Conservation (phyloP, 2,329 filamentous ascomycete species). For the Phialophora macrospora region DNA sequence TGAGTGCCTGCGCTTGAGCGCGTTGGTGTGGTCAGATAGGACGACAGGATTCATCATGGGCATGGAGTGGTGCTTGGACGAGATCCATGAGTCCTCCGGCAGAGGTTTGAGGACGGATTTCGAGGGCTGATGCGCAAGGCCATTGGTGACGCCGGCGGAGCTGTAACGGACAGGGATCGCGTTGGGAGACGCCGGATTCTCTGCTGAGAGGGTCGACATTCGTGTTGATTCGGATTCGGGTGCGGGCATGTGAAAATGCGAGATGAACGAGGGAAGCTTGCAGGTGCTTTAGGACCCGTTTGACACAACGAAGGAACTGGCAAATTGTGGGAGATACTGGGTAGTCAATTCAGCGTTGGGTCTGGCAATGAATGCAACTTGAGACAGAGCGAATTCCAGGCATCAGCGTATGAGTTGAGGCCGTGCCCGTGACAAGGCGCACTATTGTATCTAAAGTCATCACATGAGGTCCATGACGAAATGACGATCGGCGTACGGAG, state of each 20-base stretch:
- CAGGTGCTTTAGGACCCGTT: neutral
- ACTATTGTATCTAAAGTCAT: slow-evolving; percentile 10
- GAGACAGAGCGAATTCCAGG: neutral
- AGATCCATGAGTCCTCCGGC: slow-evolving; percentile 66
- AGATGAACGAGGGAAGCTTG: neutral
- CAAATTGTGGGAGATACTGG: neutral
- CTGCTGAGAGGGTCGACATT: slow-evolving; percentile 33
- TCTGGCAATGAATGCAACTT: neutral
- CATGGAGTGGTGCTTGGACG: slow-evolving; percentile 43
- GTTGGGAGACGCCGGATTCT: slow-evolving; percentile 58
- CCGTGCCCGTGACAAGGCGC: slow-evolving; percentile 4
- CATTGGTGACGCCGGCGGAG: slow-evolving; percentile 60
- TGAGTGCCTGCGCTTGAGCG: slow-evolving; percentile 34
- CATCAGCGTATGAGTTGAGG: neutral
- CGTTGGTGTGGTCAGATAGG: slow-evolving; percentile 29
- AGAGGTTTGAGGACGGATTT: slow-evolving; percentile 59
- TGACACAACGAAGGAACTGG: neutral
- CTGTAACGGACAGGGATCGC: slow-evolving; percentile 75
- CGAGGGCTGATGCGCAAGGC: slow-evolving; percentile 40
- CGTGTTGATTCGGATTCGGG: slow-evolving; percentile 8
- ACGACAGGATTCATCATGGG: slow-evolving; percentile 16
- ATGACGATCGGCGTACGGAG: neutral
- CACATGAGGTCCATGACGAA: slow-evolving; percentile 23
- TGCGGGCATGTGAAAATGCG: slow-evolving; percentile 26
- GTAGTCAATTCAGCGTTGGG: neutral